Evolutionary conservation across 176 grass and related monocot genomes (phyloP).

Genomic region (Chrysopogon serrulatus): DNA sequence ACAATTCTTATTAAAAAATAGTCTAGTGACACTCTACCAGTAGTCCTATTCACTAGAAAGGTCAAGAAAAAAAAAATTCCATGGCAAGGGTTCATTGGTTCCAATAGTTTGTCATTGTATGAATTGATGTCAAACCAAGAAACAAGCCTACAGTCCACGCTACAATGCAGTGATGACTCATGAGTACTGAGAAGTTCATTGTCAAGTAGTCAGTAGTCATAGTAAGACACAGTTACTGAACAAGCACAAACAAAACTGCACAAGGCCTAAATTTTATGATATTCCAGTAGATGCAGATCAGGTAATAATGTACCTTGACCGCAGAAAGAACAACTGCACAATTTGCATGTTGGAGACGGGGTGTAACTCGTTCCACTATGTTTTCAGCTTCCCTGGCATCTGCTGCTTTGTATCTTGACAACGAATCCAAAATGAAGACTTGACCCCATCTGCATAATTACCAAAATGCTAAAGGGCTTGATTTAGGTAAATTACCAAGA

Average conservation of each 20-base stretch:
- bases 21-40: background rate
- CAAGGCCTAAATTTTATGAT: background rate
- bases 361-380: slow-evolving; percentile 89
- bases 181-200: background rate
- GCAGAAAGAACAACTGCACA: slow-evolving; percentile 99
- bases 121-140: background rate
- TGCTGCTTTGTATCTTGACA: slow-evolving; percentile 78
- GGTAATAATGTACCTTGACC: slow-evolving; percentile 67
- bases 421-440: slow-evolving; percentile 98
- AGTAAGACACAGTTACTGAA: slow-evolving; percentile 10
- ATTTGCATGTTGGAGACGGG: slow-evolving; percentile 99
- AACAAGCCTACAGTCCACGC: background rate
- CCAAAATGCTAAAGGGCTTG: slow-evolving; percentile 6
- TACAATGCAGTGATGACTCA: background rate
- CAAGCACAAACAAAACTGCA: slow-evolving; percentile 12
- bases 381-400: slow-evolving; percentile 94
- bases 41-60: slow-evolving; percentile 3
- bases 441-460: slow-evolving; percentile 79
- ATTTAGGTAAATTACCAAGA: background rate
- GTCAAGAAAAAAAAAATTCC: background rate
- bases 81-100: background rate
- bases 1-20: background rate
- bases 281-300: slow-evolving; percentile 6
- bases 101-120: background rate
- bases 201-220: background rate